Evolutionary conservation across 495 filamentous ascomycete genomes (phyloP).

Genomic region (Trichoderma asperelloides): DNA sequence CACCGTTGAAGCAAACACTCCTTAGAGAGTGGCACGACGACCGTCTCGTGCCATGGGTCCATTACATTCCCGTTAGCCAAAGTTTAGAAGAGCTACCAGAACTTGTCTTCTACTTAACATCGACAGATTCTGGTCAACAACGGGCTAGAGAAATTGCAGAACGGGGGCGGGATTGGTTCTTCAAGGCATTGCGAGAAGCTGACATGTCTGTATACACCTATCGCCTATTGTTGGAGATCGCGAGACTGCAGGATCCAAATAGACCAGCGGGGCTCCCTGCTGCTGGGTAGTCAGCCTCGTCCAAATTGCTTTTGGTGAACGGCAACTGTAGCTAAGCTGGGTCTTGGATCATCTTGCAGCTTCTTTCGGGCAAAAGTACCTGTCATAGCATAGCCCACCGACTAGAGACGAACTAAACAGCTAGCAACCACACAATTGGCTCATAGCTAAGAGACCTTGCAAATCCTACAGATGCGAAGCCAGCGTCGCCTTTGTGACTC

Average conservation of each 20-base stretch:
- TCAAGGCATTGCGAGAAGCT: conserved; percentile 26
- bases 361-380: no score
- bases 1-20: conserved; percentile 39
- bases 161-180: conserved; percentile 34
- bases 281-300: background rate
- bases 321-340: no score
- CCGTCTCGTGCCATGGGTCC: conserved; percentile 44
- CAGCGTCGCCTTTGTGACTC: background rate
- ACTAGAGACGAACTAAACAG: background rate
- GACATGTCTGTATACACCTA: conserved; percentile 36
- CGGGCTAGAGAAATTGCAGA: conserved; percentile 34
- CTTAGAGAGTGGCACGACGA: conserved; percentile 53
- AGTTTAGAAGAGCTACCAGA: conserved; percentile 40
- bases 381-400: background rate
- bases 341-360: no score
- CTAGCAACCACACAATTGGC: background rate
- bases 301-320: background rate
- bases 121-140: conserved; percentile 21
- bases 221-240: conserved; percentile 37
- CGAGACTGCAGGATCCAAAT: conserved; percentile 24
- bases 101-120: conserved; percentile 30
- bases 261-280: background rate
- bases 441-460: background rate
- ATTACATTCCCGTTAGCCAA: conserved; percentile 42
- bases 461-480: background rate